Percentiles rank a stretch among this genome's conserved stretches.
phyloP scores from a whole-genome alignment of 2,329 filamentous ascomycete species.

The Alternaria angustiovoidea region DNA sequence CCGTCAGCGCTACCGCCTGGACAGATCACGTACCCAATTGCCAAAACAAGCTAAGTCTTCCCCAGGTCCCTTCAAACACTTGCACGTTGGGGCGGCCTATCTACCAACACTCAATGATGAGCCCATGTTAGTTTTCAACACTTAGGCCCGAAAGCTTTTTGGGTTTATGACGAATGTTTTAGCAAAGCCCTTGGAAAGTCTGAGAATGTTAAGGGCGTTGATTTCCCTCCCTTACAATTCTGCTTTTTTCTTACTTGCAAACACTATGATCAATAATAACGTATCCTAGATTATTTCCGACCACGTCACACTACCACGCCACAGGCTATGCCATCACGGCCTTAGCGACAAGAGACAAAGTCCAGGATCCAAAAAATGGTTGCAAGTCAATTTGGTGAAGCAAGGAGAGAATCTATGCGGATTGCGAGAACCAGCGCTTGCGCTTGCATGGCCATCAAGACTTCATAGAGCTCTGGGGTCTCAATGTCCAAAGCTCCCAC shows the following conservation, averaged over 20 bases:
- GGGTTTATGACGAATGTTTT: neutral
- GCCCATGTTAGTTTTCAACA: too few species aligned
- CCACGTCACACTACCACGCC: neutral
- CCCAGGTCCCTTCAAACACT: too few species aligned
- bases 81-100: too few species aligned
- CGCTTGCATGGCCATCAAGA: neutral
- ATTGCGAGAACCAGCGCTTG: neutral
- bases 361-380: neutral
- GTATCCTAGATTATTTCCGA: neutral
- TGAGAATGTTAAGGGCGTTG: neutral
- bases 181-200: neutral
- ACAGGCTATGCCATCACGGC: neutral
- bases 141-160: neutral
- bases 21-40: too few species aligned
- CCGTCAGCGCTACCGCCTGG: too few species aligned
- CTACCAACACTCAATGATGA: too few species aligned
- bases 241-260: neutral
- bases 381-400: neutral
- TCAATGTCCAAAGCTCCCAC: neutral
- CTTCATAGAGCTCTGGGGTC: neutral
- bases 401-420: neutral
- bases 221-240: neutral
- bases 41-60: too few species aligned
- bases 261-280: neutral
- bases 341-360: neutral